Percentiles rank a stretch among this genome's conserved stretches.
phyloP scores from a whole-genome alignment of 1,139 yeast genomes.

The Meyerozyma guilliermondii region DNA sequence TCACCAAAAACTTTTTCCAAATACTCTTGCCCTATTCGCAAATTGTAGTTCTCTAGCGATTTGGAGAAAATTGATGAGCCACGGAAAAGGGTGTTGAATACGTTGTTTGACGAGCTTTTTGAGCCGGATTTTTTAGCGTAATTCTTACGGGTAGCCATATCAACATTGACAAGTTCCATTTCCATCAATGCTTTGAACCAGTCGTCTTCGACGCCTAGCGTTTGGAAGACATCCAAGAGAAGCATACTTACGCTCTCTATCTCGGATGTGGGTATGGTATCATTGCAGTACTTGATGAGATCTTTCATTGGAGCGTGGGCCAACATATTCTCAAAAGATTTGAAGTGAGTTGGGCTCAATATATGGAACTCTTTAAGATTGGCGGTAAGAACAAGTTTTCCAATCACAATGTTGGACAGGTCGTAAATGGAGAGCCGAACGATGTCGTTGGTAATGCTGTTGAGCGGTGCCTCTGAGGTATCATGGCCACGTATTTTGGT shows the following conservation, averaged over 20 bases:
- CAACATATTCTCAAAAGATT: constrained; percentile 56
- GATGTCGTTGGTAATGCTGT: constrained; percentile 24
- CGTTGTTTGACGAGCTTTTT: constrained; percentile 31
- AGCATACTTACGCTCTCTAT: constrained; percentile 52
- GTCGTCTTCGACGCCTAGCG: constrained; percentile 54
- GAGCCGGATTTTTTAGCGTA: constrained; percentile 16
- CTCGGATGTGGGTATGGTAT: constrained; percentile 38
- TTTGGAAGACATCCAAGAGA: constrained; percentile 61
- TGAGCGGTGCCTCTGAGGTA: constrained; percentile 7
- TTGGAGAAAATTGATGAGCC: constrained; percentile 82
- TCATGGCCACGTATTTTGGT: constrained; percentile 9
- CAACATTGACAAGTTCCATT: constrained; percentile 51
- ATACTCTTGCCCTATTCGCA: constrained; percentile 75
- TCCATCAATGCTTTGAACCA: constrained; percentile 71
- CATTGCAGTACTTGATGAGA: constrained; percentile 43
- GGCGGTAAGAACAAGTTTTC: constrained; percentile 54
- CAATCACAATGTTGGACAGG: constrained; percentile 41
- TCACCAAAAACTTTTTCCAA: constrained; percentile 68
- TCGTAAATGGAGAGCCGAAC: constrained; percentile 42
- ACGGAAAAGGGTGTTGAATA: constrained; percentile 72
- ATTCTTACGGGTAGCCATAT: constrained; percentile 40
- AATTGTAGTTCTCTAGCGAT: constrained; percentile 71
- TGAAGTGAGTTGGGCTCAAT: constrained; percentile 53
- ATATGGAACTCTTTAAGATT: constrained; percentile 54
- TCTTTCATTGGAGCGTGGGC: constrained; percentile 47